Base-by-base conservation (phyloP, 2,329 filamentous ascomycete species). In the Penicillium crustosum region DNA sequence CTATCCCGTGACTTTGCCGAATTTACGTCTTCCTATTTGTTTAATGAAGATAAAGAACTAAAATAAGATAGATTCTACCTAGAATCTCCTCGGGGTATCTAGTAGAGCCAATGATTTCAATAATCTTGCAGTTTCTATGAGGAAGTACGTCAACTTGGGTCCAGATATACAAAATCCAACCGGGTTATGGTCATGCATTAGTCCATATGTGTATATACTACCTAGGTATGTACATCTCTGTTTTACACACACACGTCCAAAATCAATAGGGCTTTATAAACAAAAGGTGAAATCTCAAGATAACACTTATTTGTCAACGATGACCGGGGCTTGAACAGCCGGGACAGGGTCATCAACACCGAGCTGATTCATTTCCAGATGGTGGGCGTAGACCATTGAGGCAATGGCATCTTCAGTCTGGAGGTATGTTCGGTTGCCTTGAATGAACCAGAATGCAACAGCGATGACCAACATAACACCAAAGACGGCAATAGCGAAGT, bases 401-500 rank as follows among this genome's bases (percentile, higher is more conserved):
- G 62, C 67, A 35, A 69, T 63, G 6, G 70, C 62, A 61, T 69
- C 65, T 43, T 72, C 70, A 0, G 70, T 70, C 58, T 66, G 63
- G 19, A 75, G 62, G 71, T 79, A 69, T 47, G 76, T 70, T 25
- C 68, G 64, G 5, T 75, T 74, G 1, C 82, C 82, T 63, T 77
- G 76, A 39, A 81, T 51, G 38, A 83, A 70, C 81, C 82, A 84
- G 59, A 83, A 84, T 0, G 69, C 73, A 1, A 82, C 39, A 0
- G 81, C 74, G 8, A 83, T 73, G 3, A 82, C 71, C 51, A 84
- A 61, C 81, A 84, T 82, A 23, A 83, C 75, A 1, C 80, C 82
- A 62, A 84, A 84, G 0, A 84, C 82, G 1, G 79, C 82, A 62
- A 84, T 83, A 6, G 82, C 82, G 64, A 79, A 84, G 67, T 84